These are phyloP conservation scores for Aspergillus baeticus DNA, from an alignment of 495 filamentous ascomycete species.

Conservation along the genomic window DNA sequence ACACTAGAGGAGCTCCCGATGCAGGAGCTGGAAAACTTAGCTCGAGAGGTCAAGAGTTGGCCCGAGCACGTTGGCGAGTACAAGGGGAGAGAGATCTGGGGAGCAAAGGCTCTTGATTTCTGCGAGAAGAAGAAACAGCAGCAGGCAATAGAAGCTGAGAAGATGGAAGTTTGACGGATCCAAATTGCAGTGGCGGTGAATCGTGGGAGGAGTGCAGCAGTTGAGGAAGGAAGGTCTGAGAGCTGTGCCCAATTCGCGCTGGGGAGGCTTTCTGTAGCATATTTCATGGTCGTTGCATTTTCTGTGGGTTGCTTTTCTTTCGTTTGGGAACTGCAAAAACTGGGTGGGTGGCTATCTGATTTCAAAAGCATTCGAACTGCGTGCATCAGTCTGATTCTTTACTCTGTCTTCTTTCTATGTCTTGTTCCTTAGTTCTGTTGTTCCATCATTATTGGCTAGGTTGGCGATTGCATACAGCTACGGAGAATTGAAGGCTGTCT, in stretches of 20 bases:
- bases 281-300: slow-evolving; percentile 18
- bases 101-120: slow-evolving; percentile 42
- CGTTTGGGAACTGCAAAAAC: slow-evolving; percentile 24
- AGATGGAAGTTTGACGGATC: slow-evolving; percentile 23
- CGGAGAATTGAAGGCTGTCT: background rate
- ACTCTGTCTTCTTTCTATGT: slow-evolving; percentile 10
- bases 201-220: background rate
- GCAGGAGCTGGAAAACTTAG: slow-evolving; percentile 43
- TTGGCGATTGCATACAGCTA: background rate
- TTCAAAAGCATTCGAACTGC: slow-evolving; percentile 17
- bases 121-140: slow-evolving; percentile 27
- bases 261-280: slow-evolving; percentile 25
- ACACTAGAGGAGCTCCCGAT: slow-evolving; percentile 45
- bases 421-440: slow-evolving; percentile 7
- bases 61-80: slow-evolving; percentile 51
- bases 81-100: slow-evolving; percentile 54
- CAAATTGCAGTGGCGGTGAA: background rate
- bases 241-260: background rate
- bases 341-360: slow-evolving; percentile 38
- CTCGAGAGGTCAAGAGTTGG: slow-evolving; percentile 51
- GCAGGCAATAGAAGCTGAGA: slow-evolving; percentile 13
- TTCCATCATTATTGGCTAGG: background rate
- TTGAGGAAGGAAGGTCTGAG: slow-evolving; percentile 1
- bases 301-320: slow-evolving; percentile 12
- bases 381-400: slow-evolving; percentile 8